Evolutionary conservation across 345 rosid genomes (phyloP), one percentile per base, ranked within the genome.

Genomic region (Geranium rotundifolium): DNA sequence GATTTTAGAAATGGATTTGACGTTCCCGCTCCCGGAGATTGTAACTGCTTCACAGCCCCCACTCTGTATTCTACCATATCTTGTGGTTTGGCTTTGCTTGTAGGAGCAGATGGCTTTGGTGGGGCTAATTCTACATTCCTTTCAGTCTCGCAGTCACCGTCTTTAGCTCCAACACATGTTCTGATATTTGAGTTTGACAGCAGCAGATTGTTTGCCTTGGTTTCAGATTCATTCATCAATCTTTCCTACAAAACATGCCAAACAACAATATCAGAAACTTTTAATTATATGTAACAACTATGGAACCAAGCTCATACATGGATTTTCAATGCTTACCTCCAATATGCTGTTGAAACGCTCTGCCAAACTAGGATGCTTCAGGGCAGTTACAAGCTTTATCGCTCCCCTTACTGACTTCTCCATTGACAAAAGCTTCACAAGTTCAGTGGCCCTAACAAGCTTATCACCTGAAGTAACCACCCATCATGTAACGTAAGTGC

Each of bases 341-440:
- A 88, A 76, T 69, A 93, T 83, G 72, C 63, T 71, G 73, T 90
- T 79, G 79, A 93, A 90, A 27, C 87, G 80, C 67, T 88, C 97
- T 1, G 96, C 99, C 70, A 93, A 75, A 77, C 80, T 84, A 7
- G 97, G 99, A 69, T 90, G 95, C 84, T 90, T 90, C 74, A 93
- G 77, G 65, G 86, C 83, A 46, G 96, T 88, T 17, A 83, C 97
- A 30, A 93, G 86, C 79, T 86, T 87, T 72, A 90, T 86, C 23
- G 99, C 96, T 57, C 90, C 99, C 78, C 75, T 85, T 73, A 93
- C 79, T 27, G 91, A 88, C 76, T 90, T 90, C 57, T 88, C 96
- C 18, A 83, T 66, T 19, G 88, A 69, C 73, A 90, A 67, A 65
- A 90, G 90, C 76, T 67, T 84, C 75, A 83, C 85, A 15, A 93